phyloP scores from a whole-genome alignment of 139 green algal species.

The Deuterostichococcus epilithicus region DNA sequence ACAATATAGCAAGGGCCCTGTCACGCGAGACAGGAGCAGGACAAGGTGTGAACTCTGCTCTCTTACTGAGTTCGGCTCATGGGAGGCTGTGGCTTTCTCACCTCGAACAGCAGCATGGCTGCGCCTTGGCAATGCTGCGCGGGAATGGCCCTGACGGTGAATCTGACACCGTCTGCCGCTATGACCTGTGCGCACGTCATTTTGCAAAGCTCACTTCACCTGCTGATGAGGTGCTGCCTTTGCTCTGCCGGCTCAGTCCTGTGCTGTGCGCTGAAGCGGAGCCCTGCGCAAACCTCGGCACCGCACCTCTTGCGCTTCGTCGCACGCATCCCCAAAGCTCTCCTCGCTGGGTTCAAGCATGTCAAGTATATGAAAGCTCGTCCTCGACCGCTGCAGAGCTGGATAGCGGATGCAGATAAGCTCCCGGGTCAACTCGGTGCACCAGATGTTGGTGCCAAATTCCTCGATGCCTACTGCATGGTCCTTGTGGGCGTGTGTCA shows the following conservation, averaged over 20 bases:
- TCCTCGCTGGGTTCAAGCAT: neutral
- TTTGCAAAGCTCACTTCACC: no score
- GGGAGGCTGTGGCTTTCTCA: neutral
- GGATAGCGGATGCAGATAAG: slow-evolving; percentile 19
- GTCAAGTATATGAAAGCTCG: slow-evolving; percentile 15
- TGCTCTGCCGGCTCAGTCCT: no score
- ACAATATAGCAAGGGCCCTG: no score
- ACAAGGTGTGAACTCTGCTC: no score
- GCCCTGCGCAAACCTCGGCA: neutral
- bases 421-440: slow-evolving; percentile 10
- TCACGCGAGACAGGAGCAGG: no score
- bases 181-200: neutral
- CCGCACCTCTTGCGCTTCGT: neutral
- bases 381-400: neutral
- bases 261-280: no score
- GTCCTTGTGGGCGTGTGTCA: slow-evolving; percentile 37
- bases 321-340: neutral
- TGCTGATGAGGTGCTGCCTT: no score
- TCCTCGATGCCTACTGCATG: slow-evolving; percentile 19
- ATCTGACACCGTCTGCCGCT: neutral
- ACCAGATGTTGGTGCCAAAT: slow-evolving; percentile 17
- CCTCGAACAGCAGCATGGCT: slow-evolving; percentile 33
- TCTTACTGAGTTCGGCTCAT: no score
- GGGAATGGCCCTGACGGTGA: slow-evolving; percentile 22
- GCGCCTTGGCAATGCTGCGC: slow-evolving; percentile 30